Evolutionary conservation across 2,329 filamentous ascomycete genomes (phyloP).

Genomic region (Fusarium decemcellulare): DNA sequence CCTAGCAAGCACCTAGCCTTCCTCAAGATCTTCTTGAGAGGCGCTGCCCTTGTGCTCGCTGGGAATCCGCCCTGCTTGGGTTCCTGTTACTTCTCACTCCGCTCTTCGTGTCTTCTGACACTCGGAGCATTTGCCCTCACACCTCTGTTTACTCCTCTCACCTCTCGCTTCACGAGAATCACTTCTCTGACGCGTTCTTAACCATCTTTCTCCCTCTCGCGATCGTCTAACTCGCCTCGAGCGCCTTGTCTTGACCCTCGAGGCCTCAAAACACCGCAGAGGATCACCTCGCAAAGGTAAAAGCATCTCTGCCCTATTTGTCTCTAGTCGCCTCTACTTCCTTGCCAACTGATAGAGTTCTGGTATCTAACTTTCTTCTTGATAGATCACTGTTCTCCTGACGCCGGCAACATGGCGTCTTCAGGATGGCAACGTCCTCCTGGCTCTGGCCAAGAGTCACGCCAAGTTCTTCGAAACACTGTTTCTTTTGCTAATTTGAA

Average conservation of each 20-base stretch:
- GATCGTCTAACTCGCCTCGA: not conserved
- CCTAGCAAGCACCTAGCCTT: not conserved
- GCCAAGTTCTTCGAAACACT: constrained; percentile 22
- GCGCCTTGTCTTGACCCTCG: not conserved
- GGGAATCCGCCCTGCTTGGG: not conserved
- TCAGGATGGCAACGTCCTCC: constrained; percentile 16
- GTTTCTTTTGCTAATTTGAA: constrained; percentile 14
- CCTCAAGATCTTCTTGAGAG: not conserved
- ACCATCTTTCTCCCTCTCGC: not conserved
- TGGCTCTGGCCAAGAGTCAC: not conserved
- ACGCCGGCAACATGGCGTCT: constrained; percentile 23
- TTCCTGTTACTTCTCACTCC: not conserved
- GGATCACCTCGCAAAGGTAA: constrained; percentile 17
- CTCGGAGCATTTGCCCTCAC: constrained; percentile 3
- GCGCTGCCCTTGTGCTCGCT: not conserved
- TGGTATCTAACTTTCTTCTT: not conserved
- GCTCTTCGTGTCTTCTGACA: constrained; percentile 2
- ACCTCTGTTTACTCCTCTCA: not conserved
- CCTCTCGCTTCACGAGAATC: not conserved
- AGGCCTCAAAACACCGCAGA: not conserved
- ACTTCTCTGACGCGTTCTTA: not conserved
- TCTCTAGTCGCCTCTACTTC: not conserved
- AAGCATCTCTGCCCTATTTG: not conserved
- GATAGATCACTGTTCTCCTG: not conserved
- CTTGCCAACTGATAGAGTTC: not conserved